Evolutionary conservation across 148 eudicot species (phyloP).

Genomic region (Vaccinium myrtillus): DNA sequence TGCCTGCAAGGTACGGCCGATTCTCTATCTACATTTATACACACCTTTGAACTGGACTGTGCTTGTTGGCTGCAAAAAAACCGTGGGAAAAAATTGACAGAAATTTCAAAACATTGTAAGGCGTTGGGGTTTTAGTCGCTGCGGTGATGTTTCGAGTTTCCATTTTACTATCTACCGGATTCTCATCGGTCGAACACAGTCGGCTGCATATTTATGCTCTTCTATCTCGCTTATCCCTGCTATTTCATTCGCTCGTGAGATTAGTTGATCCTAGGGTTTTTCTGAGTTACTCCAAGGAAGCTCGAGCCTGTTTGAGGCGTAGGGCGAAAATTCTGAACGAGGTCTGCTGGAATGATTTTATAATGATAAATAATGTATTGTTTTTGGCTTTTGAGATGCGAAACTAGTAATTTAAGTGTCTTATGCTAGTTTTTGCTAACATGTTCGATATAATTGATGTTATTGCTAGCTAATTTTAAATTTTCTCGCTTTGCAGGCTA

Average conservation of each 20-base stretch:
- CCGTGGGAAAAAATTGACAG: not conserved
- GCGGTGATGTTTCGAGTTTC: not conserved
- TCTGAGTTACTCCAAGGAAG: not conserved
- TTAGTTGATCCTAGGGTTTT: slow-evolving; percentile 11
- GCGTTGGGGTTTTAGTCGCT: not conserved
- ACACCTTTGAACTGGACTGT: not conserved
- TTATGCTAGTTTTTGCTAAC: not conserved
- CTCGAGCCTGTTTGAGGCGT: not conserved
- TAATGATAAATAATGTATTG: not conserved
- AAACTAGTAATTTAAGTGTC: not conserved
- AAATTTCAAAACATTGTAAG: not conserved
- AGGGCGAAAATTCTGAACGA: not conserved
- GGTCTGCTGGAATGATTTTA: not conserved
- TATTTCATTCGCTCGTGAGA: not conserved
- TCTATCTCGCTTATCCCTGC: not conserved
- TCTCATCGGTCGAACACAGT: not conserved
- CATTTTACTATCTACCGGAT: not conserved
- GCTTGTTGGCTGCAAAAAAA: slow-evolving; percentile 3
- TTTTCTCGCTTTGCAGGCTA: not conserved
- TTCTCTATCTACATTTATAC: not conserved
- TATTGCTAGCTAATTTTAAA: not conserved
- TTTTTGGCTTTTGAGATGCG: not conserved
- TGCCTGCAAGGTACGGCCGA: not conserved
- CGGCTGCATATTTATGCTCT: not conserved
- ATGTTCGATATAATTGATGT: not conserved